Evolutionary conservation across 371 early-diverging fungal genomes (phyloP).

Genomic region (Circinella minor): DNA sequence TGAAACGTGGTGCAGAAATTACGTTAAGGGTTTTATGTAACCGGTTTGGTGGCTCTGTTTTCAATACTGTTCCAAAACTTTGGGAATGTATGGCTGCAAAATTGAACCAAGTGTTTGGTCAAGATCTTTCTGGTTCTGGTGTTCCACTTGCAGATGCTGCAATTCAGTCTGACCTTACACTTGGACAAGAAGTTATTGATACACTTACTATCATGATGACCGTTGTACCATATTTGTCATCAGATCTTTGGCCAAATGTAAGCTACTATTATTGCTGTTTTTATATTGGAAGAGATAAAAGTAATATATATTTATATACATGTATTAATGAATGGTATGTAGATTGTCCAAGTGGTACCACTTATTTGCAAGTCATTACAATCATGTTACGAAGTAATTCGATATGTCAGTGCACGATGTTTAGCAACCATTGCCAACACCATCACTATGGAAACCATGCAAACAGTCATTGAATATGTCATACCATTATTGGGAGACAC

Average conservation of each 20-base stretch:
- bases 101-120: constrained; percentile 42
- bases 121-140: constrained; percentile 7
- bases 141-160: constrained; percentile 36
- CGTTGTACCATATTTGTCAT: constrained; percentile 71
- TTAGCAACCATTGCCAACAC: constrained; percentile 76
- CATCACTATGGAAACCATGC: constrained; percentile 77
- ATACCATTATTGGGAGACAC: constrained; percentile 84
- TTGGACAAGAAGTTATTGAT: constrained; percentile 81
- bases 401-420: constrained; percentile 82
- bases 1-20: constrained; percentile 84
- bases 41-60: constrained; percentile 73
- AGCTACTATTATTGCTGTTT: constrained; percentile 12
- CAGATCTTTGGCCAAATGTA: constrained; percentile 31
- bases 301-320: not conserved
- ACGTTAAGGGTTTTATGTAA: constrained; percentile 74
- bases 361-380: constrained; percentile 69
- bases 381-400: constrained; percentile 76
- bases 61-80: constrained; percentile 76
- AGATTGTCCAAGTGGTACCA: constrained; percentile 64
- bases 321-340: not conserved
- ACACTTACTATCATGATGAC: constrained; percentile 75
- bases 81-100: constrained; percentile 75
- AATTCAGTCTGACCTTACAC: constrained; percentile 25
- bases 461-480: constrained; percentile 74
- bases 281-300: no score